Percentiles rank a stretch among this genome's conserved stretches.
These are phyloP conservation scores for Lonicera japonica DNA, from an alignment of 129 eudicot species.

Conservation along the genomic window DNA sequence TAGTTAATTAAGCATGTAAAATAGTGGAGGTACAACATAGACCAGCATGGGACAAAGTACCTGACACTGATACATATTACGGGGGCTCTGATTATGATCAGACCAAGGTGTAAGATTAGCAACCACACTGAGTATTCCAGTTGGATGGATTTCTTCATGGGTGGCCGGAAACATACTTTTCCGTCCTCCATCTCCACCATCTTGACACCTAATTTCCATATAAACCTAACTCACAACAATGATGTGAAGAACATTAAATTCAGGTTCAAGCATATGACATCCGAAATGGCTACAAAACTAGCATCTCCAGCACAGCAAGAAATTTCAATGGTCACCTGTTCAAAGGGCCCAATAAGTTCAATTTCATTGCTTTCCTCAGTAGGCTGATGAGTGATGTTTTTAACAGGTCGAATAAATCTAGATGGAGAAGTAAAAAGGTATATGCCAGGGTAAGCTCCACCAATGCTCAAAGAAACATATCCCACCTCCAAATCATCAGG, in stretches of 20 bases:
- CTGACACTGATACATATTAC: constrained; percentile 99
- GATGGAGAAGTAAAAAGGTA: constrained; percentile 69
- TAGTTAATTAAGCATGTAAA: background rate
- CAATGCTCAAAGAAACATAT: constrained; percentile 77
- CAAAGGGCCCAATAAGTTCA: constrained; percentile 92
- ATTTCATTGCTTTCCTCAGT: constrained; percentile 38
- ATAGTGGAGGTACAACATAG: background rate
- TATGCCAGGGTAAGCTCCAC: constrained; percentile 86
- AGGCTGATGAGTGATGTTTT: constrained; percentile 44
- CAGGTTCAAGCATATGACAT: background rate
- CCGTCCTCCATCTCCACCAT: constrained; percentile 92
- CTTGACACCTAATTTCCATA: constrained; percentile 93
- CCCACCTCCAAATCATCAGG: constrained; percentile 95
- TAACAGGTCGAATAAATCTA: constrained; percentile 78
- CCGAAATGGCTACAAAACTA: background rate
- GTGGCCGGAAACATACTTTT: constrained; percentile 62
- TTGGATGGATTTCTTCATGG: constrained; percentile 97
- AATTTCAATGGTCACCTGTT: constrained; percentile 47
- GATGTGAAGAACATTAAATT: background rate
- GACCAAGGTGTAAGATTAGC: constrained; percentile 98
- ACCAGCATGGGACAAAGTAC: constrained; percentile 22
- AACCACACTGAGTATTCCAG: constrained; percentile 89
- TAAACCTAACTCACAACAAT: constrained; percentile 47
- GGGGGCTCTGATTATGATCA: constrained; percentile 97
- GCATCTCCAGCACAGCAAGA: background rate